Evolutionary conservation across 2,329 filamentous ascomycete species (phyloP), one percentile per base, ranked within the genome.

Genomic region (Pseudogymnoascus sp.): DNA sequence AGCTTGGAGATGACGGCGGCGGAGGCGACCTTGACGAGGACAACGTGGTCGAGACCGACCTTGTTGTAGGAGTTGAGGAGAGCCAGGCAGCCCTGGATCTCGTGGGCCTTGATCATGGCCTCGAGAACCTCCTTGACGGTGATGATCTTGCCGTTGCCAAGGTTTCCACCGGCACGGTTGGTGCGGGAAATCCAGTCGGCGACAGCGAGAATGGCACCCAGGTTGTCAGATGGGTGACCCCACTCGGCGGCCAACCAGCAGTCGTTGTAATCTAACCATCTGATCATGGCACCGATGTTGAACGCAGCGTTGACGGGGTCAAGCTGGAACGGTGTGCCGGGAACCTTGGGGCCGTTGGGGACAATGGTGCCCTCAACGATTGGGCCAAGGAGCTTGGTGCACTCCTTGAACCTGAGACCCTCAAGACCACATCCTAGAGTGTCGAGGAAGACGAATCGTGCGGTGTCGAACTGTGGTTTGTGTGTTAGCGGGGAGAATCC

Each of bases 211-310:
- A 99, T 99, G 72, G 93, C 95, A 67, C 95, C 95, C 70, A 99
- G 78, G 82, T 99, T 99, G 82, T 99, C 95, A 4, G 93, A 97
- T 66, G 95, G 95, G 78, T 99, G 95, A 64, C 95, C 95, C 95
- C 95, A 99, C 81, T 99, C 95, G 63, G 95, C 95, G 50, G 93
- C 95, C 68, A 98, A 84, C 95, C 93, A 99, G 86, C 95, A 98
- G 84, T 99, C 95, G 78, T 99, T 99, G 85, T 98, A 99, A 81
- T 99, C 95, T 72, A 99, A 86, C 95, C 95, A 99, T 75, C 95
- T 86, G 80, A 99, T 96, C 89, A 96, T 96, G 72, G 95, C 90
- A 72, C 95, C 95, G 72, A 99, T 98, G 84, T 98, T 98, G 86
- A 99, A 98, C 68, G 95, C 95, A 67, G 89, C 95, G 72, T 93